Evolutionary conservation across 306 rosid species (phyloP).

Genomic region (Benincasa hispida): DNA sequence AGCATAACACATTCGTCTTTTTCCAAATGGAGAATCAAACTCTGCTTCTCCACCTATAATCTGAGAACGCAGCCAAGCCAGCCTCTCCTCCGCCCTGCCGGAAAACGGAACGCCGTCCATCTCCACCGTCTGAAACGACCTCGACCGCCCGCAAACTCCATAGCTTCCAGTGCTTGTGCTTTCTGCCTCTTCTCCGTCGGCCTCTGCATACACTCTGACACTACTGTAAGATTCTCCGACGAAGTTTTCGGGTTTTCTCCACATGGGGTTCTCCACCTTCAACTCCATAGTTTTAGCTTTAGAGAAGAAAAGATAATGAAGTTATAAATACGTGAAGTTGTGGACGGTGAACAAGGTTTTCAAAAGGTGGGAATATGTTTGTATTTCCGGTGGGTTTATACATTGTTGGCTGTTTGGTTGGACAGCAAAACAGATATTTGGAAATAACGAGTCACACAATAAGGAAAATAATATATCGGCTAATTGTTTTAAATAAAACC

Average conservation of each 20-base stretch:
- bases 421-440: too few species aligned
- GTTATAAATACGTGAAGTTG: not conserved
- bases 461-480: too few species aligned
- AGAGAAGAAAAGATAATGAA: not conserved
- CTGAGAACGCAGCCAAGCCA: slow-evolving; percentile 45
- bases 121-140: not conserved
- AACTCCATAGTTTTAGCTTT: not conserved
- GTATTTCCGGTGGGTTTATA: not conserved
- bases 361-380: not conserved
- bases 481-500: too few species aligned
- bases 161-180: not conserved
- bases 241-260: not conserved
- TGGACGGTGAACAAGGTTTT: not conserved
- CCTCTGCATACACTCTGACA: not conserved
- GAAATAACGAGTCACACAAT: too few species aligned
- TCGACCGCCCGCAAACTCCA: not conserved
- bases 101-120: not conserved
- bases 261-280: not conserved
- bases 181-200: not conserved
- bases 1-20: slow-evolving; percentile 44
- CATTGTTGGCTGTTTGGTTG: not conserved
- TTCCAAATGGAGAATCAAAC: slow-evolving; percentile 55
- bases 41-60: slow-evolving; percentile 38
- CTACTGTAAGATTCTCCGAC: not conserved
- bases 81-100: not conserved